Conservation (phyloP, 2,329 filamentous ascomycete genomes). For the Saccharata proteae region DNA sequence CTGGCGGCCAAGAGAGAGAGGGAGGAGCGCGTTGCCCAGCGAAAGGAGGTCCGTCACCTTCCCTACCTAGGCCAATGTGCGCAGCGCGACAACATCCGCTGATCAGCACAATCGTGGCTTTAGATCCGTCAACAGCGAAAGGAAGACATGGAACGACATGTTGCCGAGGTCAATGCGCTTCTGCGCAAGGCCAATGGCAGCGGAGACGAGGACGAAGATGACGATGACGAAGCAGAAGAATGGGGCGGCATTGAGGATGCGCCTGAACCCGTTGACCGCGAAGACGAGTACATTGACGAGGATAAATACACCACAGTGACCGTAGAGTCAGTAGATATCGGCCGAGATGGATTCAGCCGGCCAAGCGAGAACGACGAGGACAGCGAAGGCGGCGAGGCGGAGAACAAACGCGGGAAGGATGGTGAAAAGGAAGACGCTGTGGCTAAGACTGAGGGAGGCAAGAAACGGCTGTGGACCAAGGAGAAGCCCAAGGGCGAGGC, state of each 20-base stretch:
- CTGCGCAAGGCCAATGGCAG: slow-evolving; percentile 47
- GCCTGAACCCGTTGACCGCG: slow-evolving; percentile 52
- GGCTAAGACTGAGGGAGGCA: slow-evolving; percentile 28
- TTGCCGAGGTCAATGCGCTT: slow-evolving; percentile 61
- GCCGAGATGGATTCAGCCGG: slow-evolving; percentile 58
- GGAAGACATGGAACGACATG: slow-evolving; percentile 68
- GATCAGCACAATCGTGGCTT: not conserved
- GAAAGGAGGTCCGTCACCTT: slow-evolving; percentile 56
- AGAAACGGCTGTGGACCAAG: slow-evolving; percentile 38
- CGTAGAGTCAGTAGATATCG: slow-evolving; percentile 75
- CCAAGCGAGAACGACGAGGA: slow-evolving; percentile 27
- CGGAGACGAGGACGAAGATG: slow-evolving; percentile 21
- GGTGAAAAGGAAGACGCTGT: slow-evolving; percentile 22
- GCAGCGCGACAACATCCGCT: not conserved
- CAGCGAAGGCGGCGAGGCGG: slow-evolving; percentile 11
- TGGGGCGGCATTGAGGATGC: slow-evolving; percentile 49
- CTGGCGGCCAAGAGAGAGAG: slow-evolving; percentile 63
- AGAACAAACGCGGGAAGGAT: slow-evolving; percentile 14
- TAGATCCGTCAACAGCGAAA: slow-evolving; percentile 77
- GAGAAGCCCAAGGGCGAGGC: slow-evolving; percentile 36
- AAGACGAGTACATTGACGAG: slow-evolving; percentile 93
- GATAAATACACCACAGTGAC: slow-evolving; percentile 93
- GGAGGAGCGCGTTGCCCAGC: slow-evolving; percentile 60
- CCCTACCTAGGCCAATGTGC: too few species aligned
- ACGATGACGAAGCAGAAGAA: slow-evolving; percentile 35